Base-by-base conservation (phyloP, 2,329 filamentous ascomycete genomes). In the Pseudopyrenochaeta lycopersici region DNA sequence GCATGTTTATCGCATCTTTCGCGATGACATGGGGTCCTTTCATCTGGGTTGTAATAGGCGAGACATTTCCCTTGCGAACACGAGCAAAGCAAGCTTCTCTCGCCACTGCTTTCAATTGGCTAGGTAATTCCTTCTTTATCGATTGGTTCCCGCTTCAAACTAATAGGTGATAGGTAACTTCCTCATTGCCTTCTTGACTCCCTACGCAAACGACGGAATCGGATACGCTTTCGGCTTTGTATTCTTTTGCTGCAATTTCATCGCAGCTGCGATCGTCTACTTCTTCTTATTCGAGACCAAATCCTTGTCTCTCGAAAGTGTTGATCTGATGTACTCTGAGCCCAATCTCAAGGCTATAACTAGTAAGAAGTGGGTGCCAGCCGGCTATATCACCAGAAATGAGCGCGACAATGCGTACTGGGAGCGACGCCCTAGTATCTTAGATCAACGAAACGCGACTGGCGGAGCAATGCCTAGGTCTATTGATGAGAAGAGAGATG, bases 1-100 rank as follows among this genome's bases (percentile, higher is more conserved):
- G 86, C 74, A 84, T 91, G 79, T 92, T 91, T 75, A 91, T 92
- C 50, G 84, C 86, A 43, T 88, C 85, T 1, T 92, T 90, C 62
- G 89, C 89, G 21, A 78, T 80, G 39, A 90, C 87, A 2, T 91
- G 69, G 68, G 88, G 88, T 11, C 88, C 88, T 0, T 80, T 81
- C 64, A 69, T 80, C 7, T 82, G 80, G 80, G 73, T 80, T 1
- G 78, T 82, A 29, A 75, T 75, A 18, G 70, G 67, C 29, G 70
- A 73, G 43, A 72, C 59, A 1, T 72, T 72, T 54, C 66, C 68
- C n/a, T 64, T 72, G 3, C 62, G 70, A 17, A 69, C 70, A 18
- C 66, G 67, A 41, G 70, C 69, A n/a, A 72, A 73, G 62, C 70
- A 73, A 42, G 70, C 67, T 11, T 72, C 70, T 41, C 61, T 72